Percentiles rank a stretch among this genome's conserved stretches.
These are phyloP conservation scores for Coemansia pectinata DNA, from an alignment of 192 early-diverging fungal genomes.

Conservation along the genomic window DNA sequence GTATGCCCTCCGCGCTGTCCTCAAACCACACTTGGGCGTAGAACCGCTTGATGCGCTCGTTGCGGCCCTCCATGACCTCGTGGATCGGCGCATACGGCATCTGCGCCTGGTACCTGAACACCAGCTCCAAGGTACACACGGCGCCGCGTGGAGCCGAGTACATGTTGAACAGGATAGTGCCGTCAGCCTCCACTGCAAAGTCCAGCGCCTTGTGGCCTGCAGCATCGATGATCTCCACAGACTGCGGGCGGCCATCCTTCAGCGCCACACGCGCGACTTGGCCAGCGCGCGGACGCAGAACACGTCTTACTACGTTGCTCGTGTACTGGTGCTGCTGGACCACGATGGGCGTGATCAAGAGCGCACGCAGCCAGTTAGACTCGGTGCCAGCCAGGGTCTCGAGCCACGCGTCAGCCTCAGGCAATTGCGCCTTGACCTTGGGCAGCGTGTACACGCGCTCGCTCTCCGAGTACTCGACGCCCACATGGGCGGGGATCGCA, in stretches of 20 bases:
- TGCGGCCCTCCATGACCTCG: constrained; percentile 49
- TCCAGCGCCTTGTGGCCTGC: constrained; percentile 30
- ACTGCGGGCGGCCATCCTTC: neutral
- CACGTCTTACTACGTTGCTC: constrained; percentile 60
- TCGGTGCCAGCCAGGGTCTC: constrained; percentile 67
- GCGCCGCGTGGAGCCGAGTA: constrained; percentile 56
- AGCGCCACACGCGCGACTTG: constrained; percentile 35
- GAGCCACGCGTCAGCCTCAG: constrained; percentile 58
- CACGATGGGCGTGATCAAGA: constrained; percentile 71
- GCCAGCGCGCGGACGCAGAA: constrained; percentile 62
- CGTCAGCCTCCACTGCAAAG: constrained; percentile 52
- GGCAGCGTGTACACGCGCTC: constrained; percentile 8
- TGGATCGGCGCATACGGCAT: constrained; percentile 84
- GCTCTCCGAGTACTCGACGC: neutral
- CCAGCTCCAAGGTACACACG: constrained; percentile 73
- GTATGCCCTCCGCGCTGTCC: constrained; percentile 48
- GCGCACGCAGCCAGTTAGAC: constrained; percentile 77
- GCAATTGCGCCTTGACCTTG: constrained; percentile 3
- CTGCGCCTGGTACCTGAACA: constrained; percentile 78
- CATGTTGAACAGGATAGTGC: constrained; percentile 62
- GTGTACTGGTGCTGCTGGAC: constrained; percentile 70
- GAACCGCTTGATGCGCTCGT: constrained; percentile 79
- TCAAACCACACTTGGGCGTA: constrained; percentile 69
- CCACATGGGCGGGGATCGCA: neutral
- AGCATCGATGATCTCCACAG: neutral